Percentiles rank a stretch among this genome's conserved stretches.
Evolutionary conservation across 2,329 filamentous ascomycete species (phyloP).

Genomic region (Penicillium sp.): DNA sequence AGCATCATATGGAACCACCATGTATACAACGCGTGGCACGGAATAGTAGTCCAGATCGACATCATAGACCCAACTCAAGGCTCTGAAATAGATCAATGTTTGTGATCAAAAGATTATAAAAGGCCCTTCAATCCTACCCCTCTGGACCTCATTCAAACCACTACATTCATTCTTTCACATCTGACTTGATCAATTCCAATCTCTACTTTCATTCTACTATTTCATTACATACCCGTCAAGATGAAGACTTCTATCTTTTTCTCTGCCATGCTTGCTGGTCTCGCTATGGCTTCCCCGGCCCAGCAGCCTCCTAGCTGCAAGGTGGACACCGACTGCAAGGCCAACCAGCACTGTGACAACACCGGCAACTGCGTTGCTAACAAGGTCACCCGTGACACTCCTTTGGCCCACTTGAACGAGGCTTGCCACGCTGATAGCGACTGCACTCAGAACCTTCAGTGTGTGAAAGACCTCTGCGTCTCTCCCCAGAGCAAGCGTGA

Average conservation of each 20-base stretch:
- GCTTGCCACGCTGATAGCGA: too few species aligned
- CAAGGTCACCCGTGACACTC: neutral
- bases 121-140: neutral
- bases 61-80: neutral
- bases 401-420: too few species aligned
- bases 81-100: neutral
- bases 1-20: neutral
- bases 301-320: slow-evolving; percentile 5
- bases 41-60: neutral
- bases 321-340: slow-evolving; percentile 7
- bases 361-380: slow-evolving; percentile 3
- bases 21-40: slow-evolving; percentile 5
- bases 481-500: too few species aligned
- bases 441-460: too few species aligned
- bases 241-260: slow-evolving; percentile 8
- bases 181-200: neutral
- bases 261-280: slow-evolving; percentile 6
- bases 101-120: neutral
- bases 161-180: neutral
- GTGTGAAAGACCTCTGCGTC: too few species aligned
- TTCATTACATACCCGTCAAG: neutral
- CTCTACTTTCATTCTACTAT: neutral
- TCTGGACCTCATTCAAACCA: neutral
- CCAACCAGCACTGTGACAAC: slow-evolving; percentile 3
- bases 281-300: slow-evolving; percentile 6